These are phyloP conservation scores for Malus sieversii DNA, from an alignment of 306 rosid species.

Conservation along the genomic window DNA sequence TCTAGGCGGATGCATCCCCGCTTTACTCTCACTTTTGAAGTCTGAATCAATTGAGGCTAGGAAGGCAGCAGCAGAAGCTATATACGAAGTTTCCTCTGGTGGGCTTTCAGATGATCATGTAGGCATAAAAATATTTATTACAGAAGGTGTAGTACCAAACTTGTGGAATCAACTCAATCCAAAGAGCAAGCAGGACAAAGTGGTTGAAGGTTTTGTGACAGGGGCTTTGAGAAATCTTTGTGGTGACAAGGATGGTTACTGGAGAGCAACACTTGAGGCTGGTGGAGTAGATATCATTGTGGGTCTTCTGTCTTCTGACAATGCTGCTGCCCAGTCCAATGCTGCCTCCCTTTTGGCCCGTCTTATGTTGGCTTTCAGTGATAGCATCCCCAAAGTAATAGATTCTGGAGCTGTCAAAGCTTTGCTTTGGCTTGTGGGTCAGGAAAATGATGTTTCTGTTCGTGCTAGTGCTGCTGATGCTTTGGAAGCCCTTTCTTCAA, in stretches of 20 bases:
- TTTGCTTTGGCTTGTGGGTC: constrained; percentile 70
- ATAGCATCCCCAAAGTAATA: constrained; percentile 86
- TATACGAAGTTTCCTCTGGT: constrained; percentile 87
- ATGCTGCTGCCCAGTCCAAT: constrained; percentile 84
- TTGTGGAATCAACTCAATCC: constrained; percentile 87
- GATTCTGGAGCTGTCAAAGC: constrained; percentile 89
- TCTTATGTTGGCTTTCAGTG: constrained; percentile 79
- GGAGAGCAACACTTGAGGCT: constrained; percentile 95
- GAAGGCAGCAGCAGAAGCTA: constrained; percentile 94
- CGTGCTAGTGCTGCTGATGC: constrained; percentile 99
- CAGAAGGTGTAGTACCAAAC: constrained; percentile 95
- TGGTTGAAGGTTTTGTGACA: constrained; percentile 88
- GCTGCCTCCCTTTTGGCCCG: constrained; percentile 97
- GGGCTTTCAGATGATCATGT: constrained; percentile 89
- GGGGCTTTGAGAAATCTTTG: constrained; percentile 97
- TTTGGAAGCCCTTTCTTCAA: constrained; percentile 82
- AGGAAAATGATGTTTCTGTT: constrained; percentile 73
- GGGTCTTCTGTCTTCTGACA: constrained; percentile 80
- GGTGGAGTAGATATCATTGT: constrained; percentile 91
- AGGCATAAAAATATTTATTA: constrained; percentile 84
- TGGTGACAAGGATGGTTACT: constrained; percentile 85
- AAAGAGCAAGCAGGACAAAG: constrained; percentile 64
- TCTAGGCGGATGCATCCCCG: constrained; percentile 97
- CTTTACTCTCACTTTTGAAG: constrained; percentile 78
- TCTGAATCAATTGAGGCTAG: constrained; percentile 71